Conservation (phyloP, 2,329 filamentous ascomycete species). For the Mycosphaerella arachidis region DNA sequence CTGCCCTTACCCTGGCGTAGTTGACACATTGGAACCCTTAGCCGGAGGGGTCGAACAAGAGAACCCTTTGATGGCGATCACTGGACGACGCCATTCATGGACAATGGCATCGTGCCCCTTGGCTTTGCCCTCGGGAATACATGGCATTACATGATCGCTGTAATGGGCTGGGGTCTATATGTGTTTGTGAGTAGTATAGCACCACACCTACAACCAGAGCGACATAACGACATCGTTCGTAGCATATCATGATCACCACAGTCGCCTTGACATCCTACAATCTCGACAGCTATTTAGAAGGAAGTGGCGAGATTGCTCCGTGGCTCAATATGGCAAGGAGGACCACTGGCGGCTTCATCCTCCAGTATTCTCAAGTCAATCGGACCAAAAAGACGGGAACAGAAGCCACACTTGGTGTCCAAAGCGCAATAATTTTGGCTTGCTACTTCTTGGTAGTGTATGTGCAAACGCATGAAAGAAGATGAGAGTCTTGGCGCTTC, state of each 20-base stretch:
- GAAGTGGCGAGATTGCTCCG: constrained; percentile 8
- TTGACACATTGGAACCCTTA: too few relatives aligned
- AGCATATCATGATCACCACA: constrained; percentile 13
- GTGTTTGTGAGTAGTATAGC: constrained; percentile 5
- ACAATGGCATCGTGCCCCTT: constrained; percentile 7
- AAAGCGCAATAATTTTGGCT: constrained; percentile 5
- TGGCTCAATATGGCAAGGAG: constrained; percentile 15
- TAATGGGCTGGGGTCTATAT: constrained; percentile 11
- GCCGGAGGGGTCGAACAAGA: constrained; percentile 8
- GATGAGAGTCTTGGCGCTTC: too few relatives aligned
- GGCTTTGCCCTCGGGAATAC: constrained; percentile 7
- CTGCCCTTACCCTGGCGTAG: constrained; percentile 11
- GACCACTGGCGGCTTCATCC: constrained; percentile 10
- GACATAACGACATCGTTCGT: background rate
- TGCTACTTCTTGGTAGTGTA: constrained; percentile 1
- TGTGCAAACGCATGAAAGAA: constrained; percentile 2
- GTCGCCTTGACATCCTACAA: constrained; percentile 9
- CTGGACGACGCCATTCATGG: constrained; percentile 9
- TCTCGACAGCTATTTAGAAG: constrained; percentile 13
- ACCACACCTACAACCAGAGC: background rate
- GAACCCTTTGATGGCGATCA: constrained; percentile 9
- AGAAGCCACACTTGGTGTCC: constrained; percentile 12
- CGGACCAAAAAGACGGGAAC: constrained; percentile 11
- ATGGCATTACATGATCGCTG: constrained; percentile 13
- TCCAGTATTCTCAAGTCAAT: constrained; percentile 12